Evolutionary conservation across 2,329 filamentous ascomycete genomes (phyloP), one percentile per base, ranked within the genome.

Genomic region (Eutypa lata): DNA sequence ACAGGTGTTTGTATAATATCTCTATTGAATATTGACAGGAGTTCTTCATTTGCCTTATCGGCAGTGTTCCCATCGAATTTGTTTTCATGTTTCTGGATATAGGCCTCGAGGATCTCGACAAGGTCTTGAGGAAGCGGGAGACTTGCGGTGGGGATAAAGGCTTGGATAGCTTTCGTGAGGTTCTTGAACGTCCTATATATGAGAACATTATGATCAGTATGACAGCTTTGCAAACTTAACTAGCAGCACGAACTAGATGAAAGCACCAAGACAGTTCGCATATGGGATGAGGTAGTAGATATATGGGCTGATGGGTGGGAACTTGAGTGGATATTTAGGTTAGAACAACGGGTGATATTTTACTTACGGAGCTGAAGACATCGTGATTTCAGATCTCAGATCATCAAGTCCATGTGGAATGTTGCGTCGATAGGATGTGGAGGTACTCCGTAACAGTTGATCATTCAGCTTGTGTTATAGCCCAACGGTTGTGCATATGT

Each of bases 1-100:
- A 78, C 68, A 2, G 81, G 73, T 22, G 76, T 75, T 33, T 79
- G 78, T 22, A 76, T 76, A 54, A 92, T 81, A 58, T 83, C 76
- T 63, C 81, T 84, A 53, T 86, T 77, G 72, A 87, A 91, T 50
- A 90, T 78, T 22, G 76, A 71, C 40, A 87, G 73, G 7, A 94
- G 77, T 61, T 91, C 89, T 40, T 91, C 88, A 56, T 91, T 84
- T 48, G 91, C 76, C 53, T 86, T 83, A 59, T 90, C 87, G n/a
- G 84, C 79, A 40, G 84, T 78, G 52, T 78, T 72, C 49, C 90
- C 87, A 62, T 92, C 89, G 57, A 83, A 80, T 60, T 81, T 80
- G 52, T 81, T 74, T 66, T 75, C 68, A 61, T 90, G 84, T 62
- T 84, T 86, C 45, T 85, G 80, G 48, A 90, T 76, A 70, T 90